These are phyloP conservation scores for Fraxinus paxiana DNA, from an alignment of 305 asterid species.

Conservation along the genomic window DNA sequence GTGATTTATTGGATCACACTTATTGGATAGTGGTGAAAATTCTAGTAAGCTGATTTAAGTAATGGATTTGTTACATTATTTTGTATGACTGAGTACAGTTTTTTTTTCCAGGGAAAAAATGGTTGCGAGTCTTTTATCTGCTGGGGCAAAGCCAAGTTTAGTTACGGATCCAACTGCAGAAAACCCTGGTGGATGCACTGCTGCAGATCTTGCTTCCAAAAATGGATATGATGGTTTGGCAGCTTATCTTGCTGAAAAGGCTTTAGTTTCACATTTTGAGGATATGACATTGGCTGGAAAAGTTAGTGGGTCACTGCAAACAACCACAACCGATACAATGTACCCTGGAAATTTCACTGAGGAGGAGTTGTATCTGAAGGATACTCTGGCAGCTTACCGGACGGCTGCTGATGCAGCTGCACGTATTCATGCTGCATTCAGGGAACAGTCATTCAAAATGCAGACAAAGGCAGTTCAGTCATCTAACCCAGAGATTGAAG, in stretches of 20 bases:
- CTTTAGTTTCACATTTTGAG: conserved; percentile 68
- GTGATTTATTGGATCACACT: neutral
- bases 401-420: conserved; percentile 99
- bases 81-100: neutral
- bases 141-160: conserved; percentile 84
- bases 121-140: conserved; percentile 88
- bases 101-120: conserved; percentile 69
- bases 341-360: conserved; percentile 51
- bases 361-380: conserved; percentile 73
- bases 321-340: conserved; percentile 33
- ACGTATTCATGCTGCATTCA: conserved; percentile 89
- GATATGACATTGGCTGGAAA: conserved; percentile 96
- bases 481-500: conserved; percentile 72
- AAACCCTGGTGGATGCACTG: conserved; percentile 72
- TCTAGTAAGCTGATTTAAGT: conserved; percentile 1
- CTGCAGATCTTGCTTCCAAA: conserved; percentile 89
- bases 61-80: neutral
- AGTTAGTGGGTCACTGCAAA: conserved; percentile 74
- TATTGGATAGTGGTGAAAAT: neutral
- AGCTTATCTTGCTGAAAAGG: conserved; percentile 96
- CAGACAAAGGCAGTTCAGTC: conserved; percentile 48
- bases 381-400: conserved; percentile 81
- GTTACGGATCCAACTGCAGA: conserved; percentile 87
- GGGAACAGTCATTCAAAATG: conserved; percentile 68
- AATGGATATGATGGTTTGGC: conserved; percentile 82